These are phyloP conservation scores for Ajuga chamaepitys DNA, from an alignment of 257 asterid species.

Conservation along the genomic window DNA sequence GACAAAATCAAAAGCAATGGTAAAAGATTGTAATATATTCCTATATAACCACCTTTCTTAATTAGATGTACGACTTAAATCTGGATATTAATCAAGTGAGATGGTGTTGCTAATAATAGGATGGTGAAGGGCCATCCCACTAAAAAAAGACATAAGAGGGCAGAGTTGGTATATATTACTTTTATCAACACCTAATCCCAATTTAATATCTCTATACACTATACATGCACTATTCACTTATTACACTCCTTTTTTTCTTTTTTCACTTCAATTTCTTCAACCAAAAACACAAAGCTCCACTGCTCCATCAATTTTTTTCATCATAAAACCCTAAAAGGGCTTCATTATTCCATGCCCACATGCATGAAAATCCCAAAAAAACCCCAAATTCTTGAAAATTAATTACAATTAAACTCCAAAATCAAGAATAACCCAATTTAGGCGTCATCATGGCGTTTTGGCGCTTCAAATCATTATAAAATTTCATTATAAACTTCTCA, in stretches of 20 bases:
- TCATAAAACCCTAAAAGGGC: slow-evolving; percentile 6
- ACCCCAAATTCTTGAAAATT: neutral
- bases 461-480: slow-evolving; percentile 47
- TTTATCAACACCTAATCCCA: neutral
- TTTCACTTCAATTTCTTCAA: neutral
- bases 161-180: neutral
- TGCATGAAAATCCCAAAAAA: slow-evolving; percentile 11
- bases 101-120: too few relatives aligned
- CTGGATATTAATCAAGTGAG: too few relatives aligned
- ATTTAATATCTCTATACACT: too few relatives aligned
- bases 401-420: neutral
- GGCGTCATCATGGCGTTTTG: slow-evolving; percentile 30
- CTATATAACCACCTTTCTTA: too few relatives aligned
- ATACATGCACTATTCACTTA: slow-evolving; percentile 25
- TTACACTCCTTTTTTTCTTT: neutral
- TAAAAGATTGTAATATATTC: too few relatives aligned
- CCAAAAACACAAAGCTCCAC: neutral
- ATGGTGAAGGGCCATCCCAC: too few relatives aligned
- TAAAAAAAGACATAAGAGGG: neutral
- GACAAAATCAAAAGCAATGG: too few relatives aligned
- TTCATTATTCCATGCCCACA: slow-evolving; percentile 15
- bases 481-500: slow-evolving; percentile 48
- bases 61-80: too few relatives aligned
- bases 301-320: neutral
- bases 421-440: slow-evolving; percentile 15